Evolutionary conservation across 2,329 filamentous ascomycete species (phyloP).

Genomic region (Tympanopsis confertula): DNA sequence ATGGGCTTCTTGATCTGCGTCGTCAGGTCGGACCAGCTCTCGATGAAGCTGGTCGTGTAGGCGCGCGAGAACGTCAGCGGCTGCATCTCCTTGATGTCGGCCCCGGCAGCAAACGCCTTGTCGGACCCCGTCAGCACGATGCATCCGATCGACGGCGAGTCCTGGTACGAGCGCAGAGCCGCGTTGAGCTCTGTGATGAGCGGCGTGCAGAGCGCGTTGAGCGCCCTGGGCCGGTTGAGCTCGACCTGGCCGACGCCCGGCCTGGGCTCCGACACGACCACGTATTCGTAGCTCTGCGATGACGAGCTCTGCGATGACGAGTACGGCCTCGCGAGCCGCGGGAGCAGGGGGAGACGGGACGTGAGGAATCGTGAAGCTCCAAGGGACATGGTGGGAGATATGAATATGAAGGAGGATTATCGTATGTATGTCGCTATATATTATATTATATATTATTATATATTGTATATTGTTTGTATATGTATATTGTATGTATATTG

Average conservation of each 20-base stretch:
- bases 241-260: slow-evolving; percentile 72
- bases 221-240: slow-evolving; percentile 41
- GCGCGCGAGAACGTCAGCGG: slow-evolving; percentile 24
- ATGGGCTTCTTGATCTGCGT: slow-evolving; percentile 28
- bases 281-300: slow-evolving; percentile 56
- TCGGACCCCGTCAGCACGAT: slow-evolving; percentile 23
- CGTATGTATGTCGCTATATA: too few relatives aligned
- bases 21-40: not conserved
- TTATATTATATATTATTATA: too few relatives aligned
- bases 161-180: slow-evolving; percentile 11
- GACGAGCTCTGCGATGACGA: too few relatives aligned
- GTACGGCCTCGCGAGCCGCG: too few relatives aligned
- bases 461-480: too few relatives aligned
- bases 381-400: too few relatives aligned
- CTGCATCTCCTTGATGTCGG: slow-evolving; percentile 21
- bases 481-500: too few relatives aligned
- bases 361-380: too few relatives aligned
- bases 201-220: slow-evolving; percentile 42
- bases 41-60: slow-evolving; percentile 19
- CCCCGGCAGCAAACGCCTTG: slow-evolving; percentile 21
- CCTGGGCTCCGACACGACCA: slow-evolving; percentile 71
- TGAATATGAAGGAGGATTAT: too few relatives aligned
- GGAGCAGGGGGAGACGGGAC: too few relatives aligned
- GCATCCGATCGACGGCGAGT: slow-evolving; percentile 15
- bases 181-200: slow-evolving; percentile 33